phyloP scores from a whole-genome alignment of 208 protist species.

The Crithidia mellificae region DNA sequence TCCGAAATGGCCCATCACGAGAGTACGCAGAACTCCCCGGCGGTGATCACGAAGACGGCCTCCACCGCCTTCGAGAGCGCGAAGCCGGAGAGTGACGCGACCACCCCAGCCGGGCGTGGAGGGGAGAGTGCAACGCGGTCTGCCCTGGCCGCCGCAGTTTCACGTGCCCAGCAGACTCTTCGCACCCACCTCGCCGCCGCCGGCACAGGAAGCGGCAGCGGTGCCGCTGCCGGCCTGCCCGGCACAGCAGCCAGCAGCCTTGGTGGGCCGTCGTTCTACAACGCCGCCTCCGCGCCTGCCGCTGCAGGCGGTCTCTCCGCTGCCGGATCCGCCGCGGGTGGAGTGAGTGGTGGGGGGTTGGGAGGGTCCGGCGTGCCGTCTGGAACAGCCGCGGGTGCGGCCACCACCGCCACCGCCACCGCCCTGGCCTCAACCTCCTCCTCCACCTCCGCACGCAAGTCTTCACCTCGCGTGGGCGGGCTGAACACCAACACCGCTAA shows the following conservation, averaged over 20 bases:
- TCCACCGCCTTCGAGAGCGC: neutral
- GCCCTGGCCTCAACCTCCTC: too few relatives aligned
- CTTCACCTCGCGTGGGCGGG: neutral
- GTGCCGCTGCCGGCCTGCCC: neutral
- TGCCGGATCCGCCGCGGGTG: neutral
- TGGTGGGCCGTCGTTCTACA: neutral
- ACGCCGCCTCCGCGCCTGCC: too few relatives aligned
- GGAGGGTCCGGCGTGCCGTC: too few relatives aligned
- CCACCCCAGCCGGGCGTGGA: neutral
- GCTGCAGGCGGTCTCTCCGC: neutral
- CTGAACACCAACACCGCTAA: slow-evolving; percentile 17
- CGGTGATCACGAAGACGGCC: neutral
- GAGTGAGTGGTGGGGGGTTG: neutral
- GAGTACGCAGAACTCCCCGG: neutral
- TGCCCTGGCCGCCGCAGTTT: slow-evolving; percentile 28
- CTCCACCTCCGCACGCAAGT: slow-evolving; percentile 4
- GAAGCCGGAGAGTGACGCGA: neutral
- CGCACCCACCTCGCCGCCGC: slow-evolving; percentile 23
- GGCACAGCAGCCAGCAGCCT: neutral
- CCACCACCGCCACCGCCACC: neutral
- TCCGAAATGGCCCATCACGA: slow-evolving; percentile 11
- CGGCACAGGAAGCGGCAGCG: neutral
- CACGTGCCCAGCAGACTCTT: slow-evolving; percentile 26
- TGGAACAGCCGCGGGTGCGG: too few relatives aligned
- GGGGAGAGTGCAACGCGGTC: slow-evolving; percentile 5